A percentile compares a stretch with the other conserved stretches of the same genome.
Evolutionary conservation across 306 rosid genomes (phyloP).

Genomic region (Ochetophila trinervis): DNA sequence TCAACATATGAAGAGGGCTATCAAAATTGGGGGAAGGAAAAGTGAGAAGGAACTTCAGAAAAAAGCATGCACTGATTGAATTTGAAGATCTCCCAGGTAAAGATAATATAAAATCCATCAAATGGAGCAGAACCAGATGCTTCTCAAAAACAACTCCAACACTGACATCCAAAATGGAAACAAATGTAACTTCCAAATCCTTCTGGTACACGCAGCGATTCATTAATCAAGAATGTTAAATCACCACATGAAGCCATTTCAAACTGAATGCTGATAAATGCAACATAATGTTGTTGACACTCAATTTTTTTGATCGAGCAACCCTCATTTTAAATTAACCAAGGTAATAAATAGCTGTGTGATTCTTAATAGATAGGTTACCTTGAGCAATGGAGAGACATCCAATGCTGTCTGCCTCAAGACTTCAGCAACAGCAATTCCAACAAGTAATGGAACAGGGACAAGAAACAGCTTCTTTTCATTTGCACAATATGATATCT

Average conservation of each 20-base stretch:
- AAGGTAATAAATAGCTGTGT: slow-evolving; percentile 3
- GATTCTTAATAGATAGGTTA: slow-evolving; percentile 23
- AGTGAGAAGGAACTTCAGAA: background rate
- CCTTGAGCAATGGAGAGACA: slow-evolving; percentile 70
- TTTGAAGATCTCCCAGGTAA: background rate
- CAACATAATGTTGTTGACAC: slow-evolving; percentile 2
- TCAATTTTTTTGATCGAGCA: slow-evolving; percentile 7
- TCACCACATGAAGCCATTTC: slow-evolving; percentile 3
- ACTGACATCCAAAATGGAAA: slow-evolving; percentile 12
- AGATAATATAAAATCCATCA: slow-evolving; percentile 12
- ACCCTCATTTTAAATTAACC: slow-evolving; percentile 1
- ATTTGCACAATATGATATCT: slow-evolving; percentile 86
- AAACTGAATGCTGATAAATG: slow-evolving; percentile 8
- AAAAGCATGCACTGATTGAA: background rate
- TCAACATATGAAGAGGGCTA: background rate
- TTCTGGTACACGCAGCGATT: background rate
- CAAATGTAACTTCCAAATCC: slow-evolving; percentile 1
- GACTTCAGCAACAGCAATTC: slow-evolving; percentile 66
- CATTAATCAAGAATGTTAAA: background rate
- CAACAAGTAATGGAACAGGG: slow-evolving; percentile 63
- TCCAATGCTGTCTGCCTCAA: slow-evolving; percentile 59
- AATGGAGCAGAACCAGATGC: slow-evolving; percentile 13
- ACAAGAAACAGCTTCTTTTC: slow-evolving; percentile 63
- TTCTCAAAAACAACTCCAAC: background rate
- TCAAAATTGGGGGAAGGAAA: slow-evolving; percentile 7